Evolutionary conservation across 768 basidiomycete genomes (phyloP).

Genomic region (Hemileccinum impolitum): DNA sequence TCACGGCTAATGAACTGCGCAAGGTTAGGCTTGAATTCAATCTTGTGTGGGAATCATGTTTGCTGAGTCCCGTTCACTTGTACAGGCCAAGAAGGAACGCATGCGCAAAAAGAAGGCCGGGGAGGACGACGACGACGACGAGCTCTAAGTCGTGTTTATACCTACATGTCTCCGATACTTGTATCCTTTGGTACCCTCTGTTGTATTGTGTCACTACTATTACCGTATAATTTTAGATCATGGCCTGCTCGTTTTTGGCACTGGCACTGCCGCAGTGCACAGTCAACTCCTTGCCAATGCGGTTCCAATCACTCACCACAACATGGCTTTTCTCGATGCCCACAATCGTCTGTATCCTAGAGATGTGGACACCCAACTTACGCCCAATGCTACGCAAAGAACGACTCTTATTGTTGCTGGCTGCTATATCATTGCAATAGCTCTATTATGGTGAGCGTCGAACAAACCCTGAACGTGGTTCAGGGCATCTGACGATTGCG

Average conservation of each 20-base stretch:
- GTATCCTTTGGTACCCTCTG: slow-evolving; percentile 16
- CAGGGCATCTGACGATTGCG: slow-evolving; percentile 2
- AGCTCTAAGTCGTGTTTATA: slow-evolving; percentile 31
- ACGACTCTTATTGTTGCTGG: slow-evolving; percentile 80
- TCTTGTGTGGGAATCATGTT: neutral
- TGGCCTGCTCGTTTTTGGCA: no score
- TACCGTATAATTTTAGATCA: slow-evolving; percentile 14
- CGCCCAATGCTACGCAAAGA: slow-evolving; percentile 69
- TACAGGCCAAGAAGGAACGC: slow-evolving; percentile 86
- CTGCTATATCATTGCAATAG: slow-evolving; percentile 69
- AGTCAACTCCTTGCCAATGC: neutral
- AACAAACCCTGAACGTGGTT: neutral
- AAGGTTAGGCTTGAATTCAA: slow-evolving; percentile 46
- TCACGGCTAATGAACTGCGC: slow-evolving; percentile 76
- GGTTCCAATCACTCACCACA: slow-evolving; percentile 21
- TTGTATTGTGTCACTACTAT: slow-evolving; percentile 18
- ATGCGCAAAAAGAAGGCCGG: slow-evolving; percentile 87
- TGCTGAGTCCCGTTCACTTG: slow-evolving; percentile 11
- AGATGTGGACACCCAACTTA: slow-evolving; percentile 36
- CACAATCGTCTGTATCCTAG: slow-evolving; percentile 21
- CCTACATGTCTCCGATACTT: slow-evolving; percentile 6
- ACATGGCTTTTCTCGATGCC: slow-evolving; percentile 30
- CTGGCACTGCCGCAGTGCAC: slow-evolving; percentile 5
- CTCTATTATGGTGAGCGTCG: slow-evolving; percentile 67
- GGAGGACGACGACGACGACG: slow-evolving; percentile 72